Evolutionary conservation across 2,329 filamentous ascomycete genomes (phyloP).

Genomic region (Bipolaris sorokiniana): DNA sequence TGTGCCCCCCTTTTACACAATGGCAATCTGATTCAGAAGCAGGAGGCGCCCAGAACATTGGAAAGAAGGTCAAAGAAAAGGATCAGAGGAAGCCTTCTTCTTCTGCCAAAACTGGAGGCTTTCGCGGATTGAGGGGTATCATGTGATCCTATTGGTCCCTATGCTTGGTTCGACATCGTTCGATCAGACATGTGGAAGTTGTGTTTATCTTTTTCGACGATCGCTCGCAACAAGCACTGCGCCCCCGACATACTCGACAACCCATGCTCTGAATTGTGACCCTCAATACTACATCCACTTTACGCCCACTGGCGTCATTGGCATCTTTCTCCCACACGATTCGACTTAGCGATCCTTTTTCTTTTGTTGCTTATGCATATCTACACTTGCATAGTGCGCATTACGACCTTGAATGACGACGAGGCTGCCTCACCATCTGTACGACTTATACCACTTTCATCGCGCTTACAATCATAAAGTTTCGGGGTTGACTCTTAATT

Average conservation of each 20-base stretch:
- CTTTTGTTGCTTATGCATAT: slow-evolving; percentile 4
- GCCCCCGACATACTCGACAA: slow-evolving; percentile 6
- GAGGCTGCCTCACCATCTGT: not conserved
- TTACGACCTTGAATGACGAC: slow-evolving; percentile 1
- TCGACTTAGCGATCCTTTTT: not conserved
- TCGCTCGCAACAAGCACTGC: not conserved
- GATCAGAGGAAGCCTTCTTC: slow-evolving; percentile 53
- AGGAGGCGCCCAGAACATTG: slow-evolving; percentile 61
- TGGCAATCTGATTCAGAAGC: slow-evolving; percentile 43
- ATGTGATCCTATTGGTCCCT: slow-evolving; percentile 29
- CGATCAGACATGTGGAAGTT: slow-evolving; percentile 6
- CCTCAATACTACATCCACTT: not conserved
- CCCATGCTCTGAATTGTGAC: not conserved
- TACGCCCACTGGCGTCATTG: slow-evolving; percentile 2
- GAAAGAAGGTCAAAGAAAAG: slow-evolving; percentile 60
- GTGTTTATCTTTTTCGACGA: not conserved
- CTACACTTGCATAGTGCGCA: not conserved
- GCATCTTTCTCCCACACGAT: not conserved
- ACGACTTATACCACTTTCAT: slow-evolving; percentile 1
- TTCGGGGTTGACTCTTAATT: not conserved
- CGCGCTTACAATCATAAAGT: not conserved
- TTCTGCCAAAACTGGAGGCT: slow-evolving; percentile 44
- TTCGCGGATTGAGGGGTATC: slow-evolving; percentile 50
- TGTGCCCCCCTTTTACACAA: slow-evolving; percentile 1
- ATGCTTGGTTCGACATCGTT: slow-evolving; percentile 1